phyloP scores from a whole-genome alignment of 2,329 filamentous ascomycete genomes.

The Paecilomyces sp. region DNA sequence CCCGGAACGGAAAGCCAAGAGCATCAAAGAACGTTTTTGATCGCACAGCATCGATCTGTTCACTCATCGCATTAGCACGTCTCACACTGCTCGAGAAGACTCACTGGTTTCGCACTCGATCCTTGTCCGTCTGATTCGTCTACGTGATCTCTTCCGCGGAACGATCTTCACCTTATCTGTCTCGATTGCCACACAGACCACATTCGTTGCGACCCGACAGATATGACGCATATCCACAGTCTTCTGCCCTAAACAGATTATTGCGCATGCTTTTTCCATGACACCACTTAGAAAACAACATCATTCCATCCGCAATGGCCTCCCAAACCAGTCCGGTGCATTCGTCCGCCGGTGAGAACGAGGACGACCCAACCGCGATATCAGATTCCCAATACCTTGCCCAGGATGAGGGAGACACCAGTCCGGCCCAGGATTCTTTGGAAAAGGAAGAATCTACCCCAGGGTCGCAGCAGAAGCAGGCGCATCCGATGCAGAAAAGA shows the following conservation, averaged over 20 bases:
- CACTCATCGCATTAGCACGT: not conserved
- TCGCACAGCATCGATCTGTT: not conserved
- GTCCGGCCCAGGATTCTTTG: not conserved
- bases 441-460: conserved; percentile 13
- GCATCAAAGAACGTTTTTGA: not conserved
- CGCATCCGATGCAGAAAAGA: conserved; percentile 62
- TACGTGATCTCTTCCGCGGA: not conserved
- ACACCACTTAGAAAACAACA: not conserved
- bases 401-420: conserved; percentile 9
- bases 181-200: not conserved
- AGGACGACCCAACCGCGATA: conserved; percentile 4
- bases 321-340: conserved; percentile 3
- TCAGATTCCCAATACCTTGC: conserved; percentile 7
- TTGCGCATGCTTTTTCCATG: not conserved
- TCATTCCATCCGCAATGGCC: conserved; percentile 1
- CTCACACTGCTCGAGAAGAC: not conserved
- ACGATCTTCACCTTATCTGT: not conserved
- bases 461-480: conserved; percentile 22
- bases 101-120: not conserved
- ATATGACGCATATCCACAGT: not conserved
- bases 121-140: not conserved
- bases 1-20: not conserved
- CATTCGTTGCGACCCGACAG: not conserved
- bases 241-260: not conserved
- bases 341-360: conserved; percentile 3